Percentiles rank a stretch among this genome's conserved stretches.
Conservation (phyloP, 2,329 filamentous ascomycete species). For the Alternaria gaisen region DNA sequence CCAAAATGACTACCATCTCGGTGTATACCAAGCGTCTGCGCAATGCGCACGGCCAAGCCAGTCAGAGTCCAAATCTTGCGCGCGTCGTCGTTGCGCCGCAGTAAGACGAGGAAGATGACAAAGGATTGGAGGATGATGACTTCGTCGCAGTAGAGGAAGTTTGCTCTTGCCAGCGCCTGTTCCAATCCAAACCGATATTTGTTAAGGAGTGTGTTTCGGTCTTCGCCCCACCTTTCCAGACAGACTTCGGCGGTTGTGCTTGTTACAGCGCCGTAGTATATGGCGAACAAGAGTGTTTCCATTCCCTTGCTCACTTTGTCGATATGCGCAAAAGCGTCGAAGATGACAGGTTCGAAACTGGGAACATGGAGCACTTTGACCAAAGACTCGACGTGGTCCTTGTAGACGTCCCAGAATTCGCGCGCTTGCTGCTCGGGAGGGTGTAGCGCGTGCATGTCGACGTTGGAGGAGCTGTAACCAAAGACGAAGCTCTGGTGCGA, state of each 20-base stretch:
- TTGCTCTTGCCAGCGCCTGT: conserved; percentile 69
- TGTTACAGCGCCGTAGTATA: conserved; percentile 68
- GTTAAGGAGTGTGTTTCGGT: conserved; percentile 58
- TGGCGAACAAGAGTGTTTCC: conserved; percentile 68
- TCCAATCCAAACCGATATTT: conserved; percentile 71
- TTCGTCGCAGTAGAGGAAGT: conserved; percentile 70
- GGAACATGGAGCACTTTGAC: conserved; percentile 77
- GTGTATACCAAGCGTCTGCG: conserved; percentile 68
- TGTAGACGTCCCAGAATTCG: conserved; percentile 74
- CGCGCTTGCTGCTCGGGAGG: conserved; percentile 70
- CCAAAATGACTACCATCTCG: conserved; percentile 65
- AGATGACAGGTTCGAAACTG: conserved; percentile 68
- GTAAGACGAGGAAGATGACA: conserved; percentile 67
- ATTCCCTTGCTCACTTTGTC: conserved; percentile 65
- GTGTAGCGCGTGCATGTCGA: conserved; percentile 71
- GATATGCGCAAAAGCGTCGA: conserved; percentile 67
- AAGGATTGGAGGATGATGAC: conserved; percentile 70
- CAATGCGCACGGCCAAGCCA: conserved; percentile 66
- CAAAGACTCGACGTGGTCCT: conserved; percentile 77
- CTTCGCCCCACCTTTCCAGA: conserved; percentile 59
- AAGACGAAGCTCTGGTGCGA: conserved; percentile 76
- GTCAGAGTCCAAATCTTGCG: conserved; percentile 67
- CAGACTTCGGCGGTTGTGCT: conserved; percentile 61
- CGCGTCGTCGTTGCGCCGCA: conserved; percentile 61
- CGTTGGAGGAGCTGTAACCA: conserved; percentile 74